phyloP scores from a whole-genome alignment of 2,329 filamentous ascomycete genomes.

The Colletotrichum sp. region DNA sequence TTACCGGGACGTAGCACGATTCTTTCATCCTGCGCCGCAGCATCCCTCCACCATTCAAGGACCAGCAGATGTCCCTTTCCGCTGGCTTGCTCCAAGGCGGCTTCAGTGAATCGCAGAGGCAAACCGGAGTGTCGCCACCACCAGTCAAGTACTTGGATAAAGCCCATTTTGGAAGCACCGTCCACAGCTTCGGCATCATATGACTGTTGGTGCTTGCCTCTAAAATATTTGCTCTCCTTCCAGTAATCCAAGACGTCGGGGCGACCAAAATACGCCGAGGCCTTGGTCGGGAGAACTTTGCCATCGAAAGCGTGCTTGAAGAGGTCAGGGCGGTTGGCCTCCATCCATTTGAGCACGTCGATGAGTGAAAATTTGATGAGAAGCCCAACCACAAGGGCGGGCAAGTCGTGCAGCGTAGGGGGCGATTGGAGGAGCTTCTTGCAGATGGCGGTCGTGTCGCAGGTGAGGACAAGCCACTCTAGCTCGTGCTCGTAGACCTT shows the following conservation, averaged over 20 bases:
- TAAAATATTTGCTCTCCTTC: slow-evolving; percentile 81
- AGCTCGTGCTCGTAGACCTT: slow-evolving; percentile 78
- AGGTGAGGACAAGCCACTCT: slow-evolving; percentile 83
- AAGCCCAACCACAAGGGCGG: slow-evolving; percentile 81
- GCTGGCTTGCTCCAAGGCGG: slow-evolving; percentile 86
- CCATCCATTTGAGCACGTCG: slow-evolving; percentile 74
- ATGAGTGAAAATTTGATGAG: slow-evolving; percentile 91
- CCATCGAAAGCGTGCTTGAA: slow-evolving; percentile 77
- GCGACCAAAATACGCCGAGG: slow-evolving; percentile 84
- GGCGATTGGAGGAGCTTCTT: slow-evolving; percentile 75
- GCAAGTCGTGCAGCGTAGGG: slow-evolving; percentile 73
- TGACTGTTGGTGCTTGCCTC: slow-evolving; percentile 70
- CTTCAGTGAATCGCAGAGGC: slow-evolving; percentile 83
- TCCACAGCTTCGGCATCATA: slow-evolving; percentile 88
- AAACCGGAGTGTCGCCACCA: slow-evolving; percentile 84
- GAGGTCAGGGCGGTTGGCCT: slow-evolving; percentile 69
- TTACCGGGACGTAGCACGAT: slow-evolving; percentile 80
- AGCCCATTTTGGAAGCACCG: slow-evolving; percentile 84
- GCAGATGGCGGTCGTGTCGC: slow-evolving; percentile 73
- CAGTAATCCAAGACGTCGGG: slow-evolving; percentile 90
- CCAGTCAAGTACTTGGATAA: slow-evolving; percentile 86
- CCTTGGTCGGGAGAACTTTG: slow-evolving; percentile 85
- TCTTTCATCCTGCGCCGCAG: slow-evolving; percentile 62
- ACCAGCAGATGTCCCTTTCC: slow-evolving; percentile 84
- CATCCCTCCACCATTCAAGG: slow-evolving; percentile 91